Base-by-base conservation (phyloP, 345 rosid genomes). In the Salix dunnii region DNA sequence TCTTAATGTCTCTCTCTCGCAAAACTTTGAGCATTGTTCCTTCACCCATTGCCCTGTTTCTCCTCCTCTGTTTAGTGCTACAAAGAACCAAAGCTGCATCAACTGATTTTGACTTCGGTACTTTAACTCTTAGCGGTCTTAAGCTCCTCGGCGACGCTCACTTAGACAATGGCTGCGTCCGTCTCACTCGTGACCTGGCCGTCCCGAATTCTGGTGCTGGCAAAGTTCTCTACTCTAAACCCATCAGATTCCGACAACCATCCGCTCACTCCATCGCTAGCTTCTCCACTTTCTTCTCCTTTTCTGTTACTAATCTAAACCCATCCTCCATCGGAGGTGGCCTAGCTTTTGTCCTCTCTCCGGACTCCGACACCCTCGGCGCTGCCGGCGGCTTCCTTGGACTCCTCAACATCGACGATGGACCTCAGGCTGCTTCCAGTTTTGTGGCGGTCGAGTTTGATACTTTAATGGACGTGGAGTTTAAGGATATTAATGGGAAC, bases 321-420 rank as follows among this genome's bases (percentile, higher is more conserved):
- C 99, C 99, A 0, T 85, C 96, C 2, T 96, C 99, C 7, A 92
- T 92, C 78, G 99, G 99, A 42, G 97, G 94, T 14, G 99, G 99
- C 20, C 87, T 96, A 62, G 96, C 99, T 27, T 96, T 96, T 80
- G 89, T 96, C 68, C 85, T 96, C 79, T 75, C 96, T 13, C 87
- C 97, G 6, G 91, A 90, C 42, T 84, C 79, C 7, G 97, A 92
- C 12, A 75, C 80, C 80, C 66, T 96, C 46, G 99, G 99, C 55
- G 86, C 87, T 55, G 83, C 85, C 68, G 98, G 98, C 43, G 97
- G 93, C 63, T 89, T 83, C 36, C 88, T 96, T 11, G 99, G 99
- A 1, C 87, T 96, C 1, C 73, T 87, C 17, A 85, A 73, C 17
- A 87, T 31, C 30, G 67, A 79, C 35, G 89, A 78, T 36, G 89